Conservation (phyloP, 2,329 filamentous ascomycete genomes). For the Lojkania enalia region DNA sequence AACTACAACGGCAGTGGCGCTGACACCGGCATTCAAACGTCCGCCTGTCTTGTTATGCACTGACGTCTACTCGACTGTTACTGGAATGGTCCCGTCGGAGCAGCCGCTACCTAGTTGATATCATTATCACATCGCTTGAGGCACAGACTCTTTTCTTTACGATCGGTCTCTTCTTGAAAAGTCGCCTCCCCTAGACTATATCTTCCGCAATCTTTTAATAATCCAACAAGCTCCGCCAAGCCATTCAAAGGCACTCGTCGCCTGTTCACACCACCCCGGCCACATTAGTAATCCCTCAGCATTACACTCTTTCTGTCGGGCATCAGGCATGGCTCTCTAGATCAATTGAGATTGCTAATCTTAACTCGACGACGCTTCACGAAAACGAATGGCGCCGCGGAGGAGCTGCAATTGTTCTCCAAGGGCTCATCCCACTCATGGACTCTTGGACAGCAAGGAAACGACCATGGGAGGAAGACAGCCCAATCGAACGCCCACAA, state of each 20-base stretch:
- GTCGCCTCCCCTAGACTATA: background rate
- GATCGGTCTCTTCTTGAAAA: conserved; percentile 4
- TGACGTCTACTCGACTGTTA: conserved; percentile 12
- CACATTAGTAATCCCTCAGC: conserved; percentile 28
- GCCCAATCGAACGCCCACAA: conserved; percentile 15
- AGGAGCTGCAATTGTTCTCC: conserved; percentile 19
- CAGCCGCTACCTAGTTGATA: conserved; percentile 6
- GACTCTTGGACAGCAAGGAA: conserved; percentile 33
- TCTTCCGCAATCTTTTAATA: conserved; percentile 7
- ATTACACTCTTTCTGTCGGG: conserved; percentile 13
- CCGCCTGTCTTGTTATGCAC: conserved; percentile 12
- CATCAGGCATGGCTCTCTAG: conserved; percentile 13
- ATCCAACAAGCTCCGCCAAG: conserved; percentile 17
- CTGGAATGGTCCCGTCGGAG: conserved; percentile 3
- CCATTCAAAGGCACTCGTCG: conserved; percentile 8
- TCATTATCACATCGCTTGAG: conserved; percentile 2
- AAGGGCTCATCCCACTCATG: conserved; percentile 31
- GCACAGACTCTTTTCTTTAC: conserved; percentile 3
- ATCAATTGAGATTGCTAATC: conserved; percentile 19
- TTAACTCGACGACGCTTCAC: conserved; percentile 13
- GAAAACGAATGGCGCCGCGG: conserved; percentile 30
- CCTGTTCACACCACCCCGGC: conserved; percentile 16
- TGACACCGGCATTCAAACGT: conserved; percentile 13
- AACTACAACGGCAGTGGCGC: conserved; percentile 17
- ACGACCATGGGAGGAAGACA: conserved; percentile 37